Conservation (phyloP, 768 basidiomycete genomes). For the Hygrocybe coccinea region DNA sequence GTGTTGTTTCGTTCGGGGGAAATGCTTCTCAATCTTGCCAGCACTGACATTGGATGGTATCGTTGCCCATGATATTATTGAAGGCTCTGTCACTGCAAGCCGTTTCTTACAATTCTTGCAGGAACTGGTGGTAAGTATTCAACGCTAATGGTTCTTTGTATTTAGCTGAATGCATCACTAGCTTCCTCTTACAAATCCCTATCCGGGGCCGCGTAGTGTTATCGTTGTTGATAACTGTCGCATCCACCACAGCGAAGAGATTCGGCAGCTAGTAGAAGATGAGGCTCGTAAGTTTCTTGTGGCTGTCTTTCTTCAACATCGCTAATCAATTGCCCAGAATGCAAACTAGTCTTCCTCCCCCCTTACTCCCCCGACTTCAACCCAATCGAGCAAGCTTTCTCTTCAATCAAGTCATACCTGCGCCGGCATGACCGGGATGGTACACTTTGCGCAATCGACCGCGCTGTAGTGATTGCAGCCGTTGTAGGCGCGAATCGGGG, state of each 20-base stretch:
- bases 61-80: constrained; percentile 31
- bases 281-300: constrained; percentile 19
- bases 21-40: constrained; percentile 27
- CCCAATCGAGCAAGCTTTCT: constrained; percentile 33
- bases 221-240: constrained; percentile 39
- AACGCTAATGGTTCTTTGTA: constrained; percentile 13
- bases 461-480: no score
- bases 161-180: constrained; percentile 11
- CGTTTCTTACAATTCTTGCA: constrained; percentile 28
- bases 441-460: constrained; percentile 1
- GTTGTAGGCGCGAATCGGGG: no score
- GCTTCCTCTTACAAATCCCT: constrained; percentile 22
- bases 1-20: constrained; percentile 22
- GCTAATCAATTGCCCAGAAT: not conserved
- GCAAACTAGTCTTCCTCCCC: constrained; percentile 21
- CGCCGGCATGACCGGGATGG: constrained; percentile 8
- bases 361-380: constrained; percentile 34
- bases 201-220: constrained; percentile 31
- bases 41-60: constrained; percentile 26
- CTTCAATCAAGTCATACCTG: constrained; percentile 26
- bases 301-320: not conserved
- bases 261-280: constrained; percentile 26
- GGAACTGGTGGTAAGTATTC: constrained; percentile 22
- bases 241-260: constrained; percentile 36
- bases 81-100: constrained; percentile 33